These are phyloP conservation scores for Mycena latifolia DNA, from an alignment of 768 basidiomycete genomes.

Conservation along the genomic window DNA sequence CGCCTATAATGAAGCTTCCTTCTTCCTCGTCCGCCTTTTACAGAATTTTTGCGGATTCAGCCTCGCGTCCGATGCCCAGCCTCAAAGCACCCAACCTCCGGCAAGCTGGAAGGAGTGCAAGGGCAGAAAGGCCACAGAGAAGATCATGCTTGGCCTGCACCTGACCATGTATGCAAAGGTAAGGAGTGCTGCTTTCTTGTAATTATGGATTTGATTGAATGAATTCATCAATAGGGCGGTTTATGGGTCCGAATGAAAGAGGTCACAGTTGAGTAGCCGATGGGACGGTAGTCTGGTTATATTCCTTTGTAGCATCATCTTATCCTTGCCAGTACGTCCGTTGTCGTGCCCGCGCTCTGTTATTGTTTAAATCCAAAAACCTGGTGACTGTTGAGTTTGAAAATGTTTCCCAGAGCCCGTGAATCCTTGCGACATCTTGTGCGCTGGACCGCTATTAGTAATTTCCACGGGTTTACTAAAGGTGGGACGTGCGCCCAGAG, in stretches of 20 bases:
- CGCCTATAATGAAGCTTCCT: constrained; percentile 1
- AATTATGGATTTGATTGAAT: background rate
- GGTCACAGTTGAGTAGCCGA: constrained; percentile 10
- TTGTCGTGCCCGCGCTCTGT: too few species aligned
- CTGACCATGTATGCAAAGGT: constrained; percentile 54
- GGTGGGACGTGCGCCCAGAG: constrained; percentile 27
- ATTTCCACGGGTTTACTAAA: background rate
- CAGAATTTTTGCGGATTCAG: background rate
- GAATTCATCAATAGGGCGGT: constrained; percentile 36
- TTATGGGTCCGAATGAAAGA: constrained; percentile 44
- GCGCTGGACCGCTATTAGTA: constrained; percentile 24
- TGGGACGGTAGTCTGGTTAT: too few species aligned
- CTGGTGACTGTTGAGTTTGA: too few species aligned
- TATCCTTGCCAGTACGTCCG: too few species aligned
- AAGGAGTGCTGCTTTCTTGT: constrained; percentile 19
- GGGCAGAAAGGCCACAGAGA: constrained; percentile 46
- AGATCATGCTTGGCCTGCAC: constrained; percentile 43
- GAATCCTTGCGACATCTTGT: constrained; percentile 38
- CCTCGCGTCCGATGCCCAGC: background rate
- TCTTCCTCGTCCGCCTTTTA: constrained; percentile 1
- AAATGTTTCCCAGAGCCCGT: constrained; percentile 34
- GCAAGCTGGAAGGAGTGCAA: background rate
- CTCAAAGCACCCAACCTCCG: background rate
- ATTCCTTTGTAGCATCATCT: too few species aligned
- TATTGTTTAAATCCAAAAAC: too few species aligned